These are phyloP conservation scores for Thermoascus crustaceus DNA, from an alignment of 2,329 filamentous ascomycete species.

Conservation along the genomic window DNA sequence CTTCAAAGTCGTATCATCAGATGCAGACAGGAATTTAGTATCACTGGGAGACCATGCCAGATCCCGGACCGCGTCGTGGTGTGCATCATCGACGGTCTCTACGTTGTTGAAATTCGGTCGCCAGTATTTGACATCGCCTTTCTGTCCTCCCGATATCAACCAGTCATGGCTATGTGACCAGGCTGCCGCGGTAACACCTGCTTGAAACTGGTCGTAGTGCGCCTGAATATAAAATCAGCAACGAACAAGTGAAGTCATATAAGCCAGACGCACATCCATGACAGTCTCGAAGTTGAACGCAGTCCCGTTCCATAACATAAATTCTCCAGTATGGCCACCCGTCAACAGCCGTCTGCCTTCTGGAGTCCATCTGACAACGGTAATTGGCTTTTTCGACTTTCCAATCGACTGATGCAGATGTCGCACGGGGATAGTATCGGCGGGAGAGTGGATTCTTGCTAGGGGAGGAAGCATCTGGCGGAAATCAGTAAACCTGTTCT, in stretches of 20 bases:
- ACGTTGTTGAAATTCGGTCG: constrained; percentile 99
- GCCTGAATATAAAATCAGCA: constrained; percentile 41
- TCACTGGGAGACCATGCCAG: constrained; percentile 91
- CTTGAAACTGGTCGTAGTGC: constrained; percentile 56
- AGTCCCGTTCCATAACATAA: constrained; percentile 97
- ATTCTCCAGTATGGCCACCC: constrained; percentile 92
- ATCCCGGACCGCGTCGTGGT: constrained; percentile 82
- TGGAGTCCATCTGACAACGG: constrained; percentile 94
- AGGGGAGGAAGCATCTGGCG: constrained; percentile 75
- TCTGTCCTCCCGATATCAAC: constrained; percentile 91
- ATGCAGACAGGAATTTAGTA: constrained; percentile 90
- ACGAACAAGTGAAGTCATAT: neutral
- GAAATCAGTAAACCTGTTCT: constrained; percentile 5
- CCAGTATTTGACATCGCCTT: constrained; percentile 96
- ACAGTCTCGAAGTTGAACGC: constrained; percentile 99
- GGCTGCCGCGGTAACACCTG: constrained; percentile 36
- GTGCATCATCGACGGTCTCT: constrained; percentile 77
- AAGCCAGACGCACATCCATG: constrained; percentile 57
- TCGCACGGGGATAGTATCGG: constrained; percentile 85
- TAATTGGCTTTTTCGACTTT: constrained; percentile 96
- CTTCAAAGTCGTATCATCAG: constrained; percentile 86
- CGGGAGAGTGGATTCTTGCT: constrained; percentile 64
- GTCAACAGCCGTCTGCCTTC: constrained; percentile 87
- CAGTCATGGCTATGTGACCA: constrained; percentile 97
- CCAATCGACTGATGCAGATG: constrained; percentile 97